A percentile compares a stretch with the other conserved stretches of the same genome.
Evolutionary conservation across 768 basidiomycete genomes (phyloP).

Genomic region (Trametes maxima): DNA sequence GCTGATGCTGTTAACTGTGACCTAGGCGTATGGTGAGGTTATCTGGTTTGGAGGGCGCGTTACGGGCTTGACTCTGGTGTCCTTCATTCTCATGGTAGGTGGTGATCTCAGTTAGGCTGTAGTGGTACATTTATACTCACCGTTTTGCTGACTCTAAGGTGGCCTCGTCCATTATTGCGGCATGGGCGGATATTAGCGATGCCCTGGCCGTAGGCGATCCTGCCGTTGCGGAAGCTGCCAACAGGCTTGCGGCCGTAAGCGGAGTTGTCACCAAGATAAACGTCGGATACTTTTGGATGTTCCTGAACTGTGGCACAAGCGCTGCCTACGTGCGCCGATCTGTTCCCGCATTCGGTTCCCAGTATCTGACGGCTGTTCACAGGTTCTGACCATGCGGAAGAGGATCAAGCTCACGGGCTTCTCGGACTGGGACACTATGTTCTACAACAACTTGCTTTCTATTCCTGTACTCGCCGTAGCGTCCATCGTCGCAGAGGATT

Average conservation of each 20-base stretch:
- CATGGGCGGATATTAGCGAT: constrained; percentile 82
- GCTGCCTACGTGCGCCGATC: constrained; percentile 77
- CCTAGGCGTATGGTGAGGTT: constrained; percentile 94
- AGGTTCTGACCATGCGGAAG: constrained; percentile 97
- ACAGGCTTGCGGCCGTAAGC: constrained; percentile 41
- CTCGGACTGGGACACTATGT: constrained; percentile 99
- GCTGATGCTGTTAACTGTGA: not conserved
- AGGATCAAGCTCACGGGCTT: constrained; percentile 94
- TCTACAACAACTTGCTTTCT: constrained; percentile 95
- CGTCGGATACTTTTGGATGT: constrained; percentile 96
- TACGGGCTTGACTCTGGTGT: constrained; percentile 82
- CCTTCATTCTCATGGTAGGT: constrained; percentile 90
- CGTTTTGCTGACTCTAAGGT: constrained; percentile 51
- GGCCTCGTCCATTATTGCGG: constrained; percentile 92
- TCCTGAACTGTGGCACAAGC: constrained; percentile 85
- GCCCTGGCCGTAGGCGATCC: constrained; percentile 38
- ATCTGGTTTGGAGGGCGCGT: constrained; percentile 94
- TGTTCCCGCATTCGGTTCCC: not conserved
- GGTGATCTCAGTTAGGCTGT: too few species aligned
- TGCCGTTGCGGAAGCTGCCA: constrained; percentile 29
- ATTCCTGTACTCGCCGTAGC: constrained; percentile 87
- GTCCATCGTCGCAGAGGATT: constrained; percentile 86
- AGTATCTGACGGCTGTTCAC: constrained; percentile 1
- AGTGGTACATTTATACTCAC: not conserved
- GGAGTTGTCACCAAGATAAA: constrained; percentile 58